Conservation (phyloP, 2,329 filamentous ascomycete species). For the Xylariaceae sp. region DNA sequence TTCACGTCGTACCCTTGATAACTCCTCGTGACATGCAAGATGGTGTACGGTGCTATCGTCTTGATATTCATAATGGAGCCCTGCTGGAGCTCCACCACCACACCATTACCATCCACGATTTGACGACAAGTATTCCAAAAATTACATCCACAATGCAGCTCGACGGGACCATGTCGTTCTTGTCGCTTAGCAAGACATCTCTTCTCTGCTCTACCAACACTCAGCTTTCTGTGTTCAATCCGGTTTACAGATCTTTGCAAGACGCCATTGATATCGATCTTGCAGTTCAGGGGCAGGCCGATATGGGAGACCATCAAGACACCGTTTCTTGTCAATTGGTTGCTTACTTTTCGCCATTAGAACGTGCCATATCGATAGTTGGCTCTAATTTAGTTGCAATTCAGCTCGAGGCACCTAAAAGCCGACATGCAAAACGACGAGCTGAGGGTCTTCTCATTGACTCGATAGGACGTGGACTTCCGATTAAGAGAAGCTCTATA, state of each 20-base stretch:
- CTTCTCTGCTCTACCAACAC: slow-evolving; percentile 65
- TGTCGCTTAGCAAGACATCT: slow-evolving; percentile 70
- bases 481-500: slow-evolving; percentile 45
- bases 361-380: slow-evolving; percentile 69
- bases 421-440: slow-evolving; percentile 60
- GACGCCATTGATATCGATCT: slow-evolving; percentile 53
- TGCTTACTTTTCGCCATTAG: slow-evolving; percentile 69
- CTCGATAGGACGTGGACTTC: slow-evolving; percentile 71
- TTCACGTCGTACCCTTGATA: slow-evolving; percentile 36
- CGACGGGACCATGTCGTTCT: slow-evolving; percentile 63
- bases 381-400: slow-evolving; percentile 70
- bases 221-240: slow-evolving; percentile 69
- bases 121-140: slow-evolving; percentile 67
- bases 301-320: slow-evolving; percentile 41
- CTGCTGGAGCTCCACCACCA: slow-evolving; percentile 65
- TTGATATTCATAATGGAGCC: slow-evolving; percentile 68
- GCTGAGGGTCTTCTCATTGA: slow-evolving; percentile 71
- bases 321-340: slow-evolving; percentile 52
- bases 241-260: slow-evolving; percentile 68
- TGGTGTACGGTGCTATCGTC: slow-evolving; percentile 49
- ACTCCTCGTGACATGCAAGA: slow-evolving; percentile 7
- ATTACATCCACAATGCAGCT: slow-evolving; percentile 60
- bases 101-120: slow-evolving; percentile 65
- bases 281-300: slow-evolving; percentile 44
- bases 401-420: slow-evolving; percentile 68